phyloP scores from a whole-genome alignment of 2,329 filamentous ascomycete species.

The Fusarium pseudonygamai region DNA sequence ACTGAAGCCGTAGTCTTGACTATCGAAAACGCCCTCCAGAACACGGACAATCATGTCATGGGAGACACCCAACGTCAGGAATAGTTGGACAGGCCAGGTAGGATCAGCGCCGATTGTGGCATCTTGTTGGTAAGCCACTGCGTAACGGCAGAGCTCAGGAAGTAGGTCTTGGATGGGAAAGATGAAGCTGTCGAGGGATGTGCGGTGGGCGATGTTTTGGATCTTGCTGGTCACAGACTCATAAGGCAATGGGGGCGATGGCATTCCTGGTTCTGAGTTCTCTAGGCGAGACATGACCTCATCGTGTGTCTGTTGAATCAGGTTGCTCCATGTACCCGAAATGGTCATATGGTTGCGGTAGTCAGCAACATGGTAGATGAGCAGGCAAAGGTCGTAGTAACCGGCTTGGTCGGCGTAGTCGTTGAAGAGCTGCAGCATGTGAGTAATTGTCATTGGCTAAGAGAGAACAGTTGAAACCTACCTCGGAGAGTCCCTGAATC shows the following conservation, averaged over 20 bases:
- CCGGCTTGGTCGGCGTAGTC: conserved; percentile 87
- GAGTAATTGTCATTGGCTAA: conserved; percentile 14
- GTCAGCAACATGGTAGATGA: conserved; percentile 92
- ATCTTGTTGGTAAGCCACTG: conserved; percentile 67
- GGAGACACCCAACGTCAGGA: conserved; percentile 64
- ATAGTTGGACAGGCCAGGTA: conserved; percentile 66
- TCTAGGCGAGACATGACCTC: conserved; percentile 58
- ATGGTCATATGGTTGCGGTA: conserved; percentile 90
- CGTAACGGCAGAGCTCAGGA: conserved; percentile 70
- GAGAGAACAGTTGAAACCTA: conserved; percentile 57
- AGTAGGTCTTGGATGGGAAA: conserved; percentile 71
- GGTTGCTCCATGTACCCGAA: conserved; percentile 81
- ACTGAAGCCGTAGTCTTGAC: conserved; percentile 68
- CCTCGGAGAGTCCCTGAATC: conserved; percentile 78
- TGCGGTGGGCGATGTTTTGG: conserved; percentile 71
- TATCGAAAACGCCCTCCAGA: conserved; percentile 66
- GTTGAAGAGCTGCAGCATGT: conserved; percentile 79
- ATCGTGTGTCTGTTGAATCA: conserved; percentile 77
- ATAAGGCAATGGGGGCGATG: conserved; percentile 66
- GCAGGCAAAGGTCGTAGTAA: conserved; percentile 92
- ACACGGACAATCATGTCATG: conserved; percentile 66
- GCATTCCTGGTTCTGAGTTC: conserved; percentile 53
- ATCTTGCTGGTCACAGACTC: conserved; percentile 74
- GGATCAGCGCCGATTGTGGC: conserved; percentile 65
- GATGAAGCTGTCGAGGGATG: conserved; percentile 71